Percentiles rank a stretch among this genome's conserved stretches.
Conservation (phyloP, 176 grass and related monocot species). For the Triticum turgidum region DNA sequence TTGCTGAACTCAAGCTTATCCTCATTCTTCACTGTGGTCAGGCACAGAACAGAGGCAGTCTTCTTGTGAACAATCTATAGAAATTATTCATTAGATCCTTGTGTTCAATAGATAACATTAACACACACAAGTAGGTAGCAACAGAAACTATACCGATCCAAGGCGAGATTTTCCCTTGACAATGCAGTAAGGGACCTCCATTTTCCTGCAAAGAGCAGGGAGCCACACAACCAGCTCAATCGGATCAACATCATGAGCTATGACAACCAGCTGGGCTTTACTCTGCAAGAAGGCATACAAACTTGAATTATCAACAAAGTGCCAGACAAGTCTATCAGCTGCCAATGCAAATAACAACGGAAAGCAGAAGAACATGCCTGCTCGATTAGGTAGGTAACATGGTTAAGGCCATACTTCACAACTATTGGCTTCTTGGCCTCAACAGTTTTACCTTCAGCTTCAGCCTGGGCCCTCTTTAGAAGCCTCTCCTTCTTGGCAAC, state of each 20-base stretch:
- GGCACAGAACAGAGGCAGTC: constrained; percentile 48
- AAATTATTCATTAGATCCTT: neutral
- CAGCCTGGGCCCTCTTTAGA: constrained; percentile 58
- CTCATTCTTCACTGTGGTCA: constrained; percentile 55
- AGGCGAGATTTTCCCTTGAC: constrained; percentile 66
- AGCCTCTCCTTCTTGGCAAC: constrained; percentile 68
- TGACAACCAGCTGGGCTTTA: constrained; percentile 61
- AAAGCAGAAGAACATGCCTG: constrained; percentile 20
- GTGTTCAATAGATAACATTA: neutral
- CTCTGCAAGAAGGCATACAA: constrained; percentile 25
- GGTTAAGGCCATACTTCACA: constrained; percentile 69
- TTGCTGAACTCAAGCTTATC: constrained; percentile 64
- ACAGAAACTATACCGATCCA: constrained; percentile 42
- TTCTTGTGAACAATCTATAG: constrained; percentile 58
- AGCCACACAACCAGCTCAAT: constrained; percentile 66
- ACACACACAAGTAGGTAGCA: neutral
- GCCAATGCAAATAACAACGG: neutral
- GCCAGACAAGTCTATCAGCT: neutral
- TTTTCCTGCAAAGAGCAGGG: constrained; percentile 67
- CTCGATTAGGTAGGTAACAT: constrained; percentile 71
- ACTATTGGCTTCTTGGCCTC: constrained; percentile 65
- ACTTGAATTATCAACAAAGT: neutral
- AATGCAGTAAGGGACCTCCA: constrained; percentile 72
- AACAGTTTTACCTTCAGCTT: constrained; percentile 57
- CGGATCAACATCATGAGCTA: constrained; percentile 72